These are phyloP conservation scores for Claviceps pazoutovae DNA, from an alignment of 2,329 filamentous ascomycete genomes.

Conservation along the genomic window DNA sequence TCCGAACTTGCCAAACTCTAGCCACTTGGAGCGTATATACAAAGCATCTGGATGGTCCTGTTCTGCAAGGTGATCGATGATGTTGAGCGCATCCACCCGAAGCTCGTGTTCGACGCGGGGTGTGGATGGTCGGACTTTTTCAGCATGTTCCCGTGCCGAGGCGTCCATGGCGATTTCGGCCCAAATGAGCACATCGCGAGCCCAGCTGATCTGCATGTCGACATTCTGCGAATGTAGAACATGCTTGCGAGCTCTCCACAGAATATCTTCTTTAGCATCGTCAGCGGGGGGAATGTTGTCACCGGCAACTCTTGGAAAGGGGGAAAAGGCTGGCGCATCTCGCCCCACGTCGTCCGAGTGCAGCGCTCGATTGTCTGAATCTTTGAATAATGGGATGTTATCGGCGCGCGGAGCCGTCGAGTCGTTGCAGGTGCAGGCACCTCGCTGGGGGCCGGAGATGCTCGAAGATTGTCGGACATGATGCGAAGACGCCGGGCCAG, in stretches of 20 bases:
- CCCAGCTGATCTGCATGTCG: slow-evolving; percentile 93
- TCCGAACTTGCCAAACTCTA: slow-evolving; percentile 95
- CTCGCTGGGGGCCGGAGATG: slow-evolving; percentile 23
- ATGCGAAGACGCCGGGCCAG: slow-evolving; percentile 17
- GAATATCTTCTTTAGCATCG: slow-evolving; percentile 80
- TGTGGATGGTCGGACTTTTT: slow-evolving; percentile 52
- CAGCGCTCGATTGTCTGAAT: slow-evolving; percentile 21
- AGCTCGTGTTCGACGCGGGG: slow-evolving; percentile 83
- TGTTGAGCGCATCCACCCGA: slow-evolving; percentile 76
- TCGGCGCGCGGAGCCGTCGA: slow-evolving; percentile 11
- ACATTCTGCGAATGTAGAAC: slow-evolving; percentile 91
- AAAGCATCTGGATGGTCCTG: slow-evolving; percentile 88
- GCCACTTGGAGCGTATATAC: slow-evolving; percentile 91
- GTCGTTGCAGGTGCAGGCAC: slow-evolving; percentile 3
- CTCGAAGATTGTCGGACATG: slow-evolving; percentile 31
- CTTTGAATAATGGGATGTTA: slow-evolving; percentile 25
- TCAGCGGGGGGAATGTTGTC: slow-evolving; percentile 87
- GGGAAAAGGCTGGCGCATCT: slow-evolving; percentile 67
- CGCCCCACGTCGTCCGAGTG: slow-evolving; percentile 30
- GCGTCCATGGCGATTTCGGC: slow-evolving; percentile 74
- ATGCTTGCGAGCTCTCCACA: slow-evolving; percentile 70
- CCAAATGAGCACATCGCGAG: slow-evolving; percentile 79
- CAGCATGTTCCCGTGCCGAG: slow-evolving; percentile 46
- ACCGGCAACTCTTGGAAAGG: slow-evolving; percentile 75
- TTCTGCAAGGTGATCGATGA: slow-evolving; percentile 77